Evolutionary conservation across 306 rosid species (phyloP).

Genomic region (Quercus ilex): DNA sequence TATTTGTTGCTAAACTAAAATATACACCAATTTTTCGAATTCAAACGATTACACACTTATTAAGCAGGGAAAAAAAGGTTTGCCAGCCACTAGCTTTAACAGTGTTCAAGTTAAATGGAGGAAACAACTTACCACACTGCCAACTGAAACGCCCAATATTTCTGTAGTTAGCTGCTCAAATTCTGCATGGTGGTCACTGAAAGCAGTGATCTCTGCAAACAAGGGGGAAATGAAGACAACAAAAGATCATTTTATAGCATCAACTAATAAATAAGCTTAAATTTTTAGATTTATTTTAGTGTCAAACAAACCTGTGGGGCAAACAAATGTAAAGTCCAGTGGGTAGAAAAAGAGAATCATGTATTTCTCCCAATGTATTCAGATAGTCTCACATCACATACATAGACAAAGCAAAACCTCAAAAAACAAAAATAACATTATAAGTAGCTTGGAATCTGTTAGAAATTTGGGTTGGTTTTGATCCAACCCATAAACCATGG

Average conservation of each 20-base stretch:
- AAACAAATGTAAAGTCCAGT: too few species aligned
- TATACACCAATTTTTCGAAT: not conserved
- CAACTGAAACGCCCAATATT: slow-evolving; percentile 79
- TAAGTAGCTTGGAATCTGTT: too few species aligned
- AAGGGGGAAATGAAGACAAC: not conserved
- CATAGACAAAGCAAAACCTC: too few species aligned
- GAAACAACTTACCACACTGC: slow-evolving; percentile 70
- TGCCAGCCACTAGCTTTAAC: not conserved
- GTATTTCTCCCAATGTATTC: too few species aligned
- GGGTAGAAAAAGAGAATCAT: too few species aligned
- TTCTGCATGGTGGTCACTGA: slow-evolving; percentile 78
- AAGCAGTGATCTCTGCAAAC: slow-evolving; percentile 83
- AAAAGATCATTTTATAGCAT: not conserved
- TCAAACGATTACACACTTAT: not conserved
- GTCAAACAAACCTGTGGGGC: too few species aligned
- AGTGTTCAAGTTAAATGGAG: not conserved
- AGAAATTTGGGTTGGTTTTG: too few species aligned
- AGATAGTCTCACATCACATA: too few species aligned
- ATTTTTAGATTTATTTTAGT: too few species aligned
- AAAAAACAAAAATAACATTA: too few species aligned
- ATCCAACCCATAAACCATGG: too few species aligned
- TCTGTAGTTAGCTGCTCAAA: slow-evolving; percentile 67
- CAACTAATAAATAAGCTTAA: not conserved
- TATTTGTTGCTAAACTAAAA: not conserved
- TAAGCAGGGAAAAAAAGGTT: not conserved